Percentiles rank a stretch among this genome's conserved stretches.
Conservation (phyloP, 805 yeast species). For the Sugiyamaella mastotermitis region DNA sequence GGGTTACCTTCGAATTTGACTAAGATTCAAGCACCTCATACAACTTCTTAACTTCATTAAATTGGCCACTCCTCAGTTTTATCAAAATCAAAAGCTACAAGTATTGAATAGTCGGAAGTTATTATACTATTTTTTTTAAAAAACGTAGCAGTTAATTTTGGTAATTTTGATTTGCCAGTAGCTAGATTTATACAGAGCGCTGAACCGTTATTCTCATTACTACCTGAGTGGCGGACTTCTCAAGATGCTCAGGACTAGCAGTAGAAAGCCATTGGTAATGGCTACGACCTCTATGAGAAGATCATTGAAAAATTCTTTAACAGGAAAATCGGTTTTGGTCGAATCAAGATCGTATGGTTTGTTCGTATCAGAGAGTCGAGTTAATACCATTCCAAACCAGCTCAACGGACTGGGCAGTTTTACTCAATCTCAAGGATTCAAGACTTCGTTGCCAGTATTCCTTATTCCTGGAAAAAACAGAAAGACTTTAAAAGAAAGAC, state of each 20-base stretch:
- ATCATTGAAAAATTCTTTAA: background rate
- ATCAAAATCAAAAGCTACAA: too few relatives aligned
- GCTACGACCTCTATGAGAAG: background rate
- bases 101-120: background rate
- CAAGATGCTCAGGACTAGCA: background rate
- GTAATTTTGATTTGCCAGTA: too few relatives aligned
- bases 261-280: background rate
- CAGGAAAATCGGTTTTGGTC: background rate
- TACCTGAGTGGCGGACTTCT: too few relatives aligned
- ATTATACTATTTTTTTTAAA: background rate
- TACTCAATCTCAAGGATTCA: slow-evolving; percentile 1
- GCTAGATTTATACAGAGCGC: too few relatives aligned
- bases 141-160: background rate
- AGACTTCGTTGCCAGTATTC: slow-evolving; percentile 1
- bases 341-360: background rate
- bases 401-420: background rate
- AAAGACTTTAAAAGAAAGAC: slow-evolving; percentile 4
- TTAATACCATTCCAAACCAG: background rate
- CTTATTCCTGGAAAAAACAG: slow-evolving; percentile 4
- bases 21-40: too few relatives aligned
- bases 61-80: too few relatives aligned
- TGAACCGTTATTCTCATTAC: too few relatives aligned
- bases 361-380: background rate
- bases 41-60: too few relatives aligned
- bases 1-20: too few relatives aligned